Conservation (phyloP, 1,139 yeast genomes). For the Suhomyces bribrorum region DNA sequence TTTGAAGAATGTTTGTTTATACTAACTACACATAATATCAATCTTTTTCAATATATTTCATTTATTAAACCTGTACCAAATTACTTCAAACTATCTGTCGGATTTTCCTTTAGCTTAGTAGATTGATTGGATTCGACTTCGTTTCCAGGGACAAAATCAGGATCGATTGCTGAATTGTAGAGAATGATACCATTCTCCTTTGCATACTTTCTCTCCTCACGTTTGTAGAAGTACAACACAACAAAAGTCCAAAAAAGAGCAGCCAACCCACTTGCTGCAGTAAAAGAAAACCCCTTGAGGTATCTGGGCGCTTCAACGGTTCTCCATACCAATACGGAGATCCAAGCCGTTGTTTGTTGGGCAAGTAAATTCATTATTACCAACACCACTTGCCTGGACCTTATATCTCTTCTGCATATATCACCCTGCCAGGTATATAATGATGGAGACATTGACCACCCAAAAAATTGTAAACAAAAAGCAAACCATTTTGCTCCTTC, state of each 20-base stretch:
- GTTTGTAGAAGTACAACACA: constrained; percentile 57
- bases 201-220: constrained; percentile 54
- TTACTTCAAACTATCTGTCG: too few relatives aligned
- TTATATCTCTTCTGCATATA: constrained; percentile 42
- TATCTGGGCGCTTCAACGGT: constrained; percentile 53
- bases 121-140: too few relatives aligned
- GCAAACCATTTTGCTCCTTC: constrained; percentile 51
- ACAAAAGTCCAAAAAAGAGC: constrained; percentile 53
- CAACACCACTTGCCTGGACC: constrained; percentile 42
- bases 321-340: constrained; percentile 35
- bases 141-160: constrained; percentile 7
- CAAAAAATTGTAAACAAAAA: constrained; percentile 42
- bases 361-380: constrained; percentile 45
- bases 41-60: too few relatives aligned
- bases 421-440: constrained; percentile 47
- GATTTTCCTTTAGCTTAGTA: too few relatives aligned
- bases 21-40: too few relatives aligned
- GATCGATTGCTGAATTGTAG: constrained; percentile 10
- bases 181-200: constrained; percentile 38
- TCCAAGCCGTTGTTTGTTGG: constrained; percentile 43
- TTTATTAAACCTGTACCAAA: too few relatives aligned
- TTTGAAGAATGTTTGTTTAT: too few relatives aligned
- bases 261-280: constrained; percentile 53
- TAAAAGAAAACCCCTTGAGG: constrained; percentile 49
- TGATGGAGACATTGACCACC: constrained; percentile 53